These are phyloP conservation scores for Sanchytrium tribonematis DNA, from an alignment of 371 early-diverging fungal genomes.

Conservation along the genomic window DNA sequence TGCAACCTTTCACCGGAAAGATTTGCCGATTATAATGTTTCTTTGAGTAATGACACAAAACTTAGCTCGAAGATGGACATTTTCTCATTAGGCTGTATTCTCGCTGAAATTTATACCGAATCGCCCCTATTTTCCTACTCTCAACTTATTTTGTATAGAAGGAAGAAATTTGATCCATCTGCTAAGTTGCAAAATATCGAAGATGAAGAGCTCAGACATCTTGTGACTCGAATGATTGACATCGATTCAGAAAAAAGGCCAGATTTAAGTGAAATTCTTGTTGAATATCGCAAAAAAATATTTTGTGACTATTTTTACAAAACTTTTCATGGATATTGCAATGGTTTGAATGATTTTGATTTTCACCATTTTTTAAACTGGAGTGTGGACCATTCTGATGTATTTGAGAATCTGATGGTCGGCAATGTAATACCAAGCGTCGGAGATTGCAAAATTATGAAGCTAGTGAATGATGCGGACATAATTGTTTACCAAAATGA, in stretches of 20 bases:
- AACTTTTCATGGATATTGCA: background rate
- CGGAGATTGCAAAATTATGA: background rate
- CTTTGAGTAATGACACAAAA: slow-evolving; percentile 6
- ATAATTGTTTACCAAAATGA: background rate
- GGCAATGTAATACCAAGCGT: background rate
- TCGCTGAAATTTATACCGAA: slow-evolving; percentile 75
- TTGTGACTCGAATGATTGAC: slow-evolving; percentile 60
- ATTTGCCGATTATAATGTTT: slow-evolving; percentile 18
- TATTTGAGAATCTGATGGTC: background rate
- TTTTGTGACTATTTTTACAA: background rate
- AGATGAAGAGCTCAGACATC: slow-evolving; percentile 29
- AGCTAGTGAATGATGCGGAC: background rate
- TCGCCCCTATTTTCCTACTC: slow-evolving; percentile 58
- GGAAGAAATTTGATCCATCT: slow-evolving; percentile 37
- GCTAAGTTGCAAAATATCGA: slow-evolving; percentile 42
- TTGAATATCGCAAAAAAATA: slow-evolving; percentile 7
- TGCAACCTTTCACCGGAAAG: slow-evolving; percentile 89
- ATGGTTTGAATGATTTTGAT: background rate
- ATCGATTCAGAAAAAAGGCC: slow-evolving; percentile 38
- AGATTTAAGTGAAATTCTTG: slow-evolving; percentile 36
- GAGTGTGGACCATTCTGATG: background rate
- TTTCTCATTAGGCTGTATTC: slow-evolving; percentile 66
- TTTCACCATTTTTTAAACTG: background rate
- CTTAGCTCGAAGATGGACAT: slow-evolving; percentile 65
- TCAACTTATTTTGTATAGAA: slow-evolving; percentile 56